Evolutionary conservation across 2,329 filamentous ascomycete species (phyloP).

Genomic region (Penicillium sp.): DNA sequence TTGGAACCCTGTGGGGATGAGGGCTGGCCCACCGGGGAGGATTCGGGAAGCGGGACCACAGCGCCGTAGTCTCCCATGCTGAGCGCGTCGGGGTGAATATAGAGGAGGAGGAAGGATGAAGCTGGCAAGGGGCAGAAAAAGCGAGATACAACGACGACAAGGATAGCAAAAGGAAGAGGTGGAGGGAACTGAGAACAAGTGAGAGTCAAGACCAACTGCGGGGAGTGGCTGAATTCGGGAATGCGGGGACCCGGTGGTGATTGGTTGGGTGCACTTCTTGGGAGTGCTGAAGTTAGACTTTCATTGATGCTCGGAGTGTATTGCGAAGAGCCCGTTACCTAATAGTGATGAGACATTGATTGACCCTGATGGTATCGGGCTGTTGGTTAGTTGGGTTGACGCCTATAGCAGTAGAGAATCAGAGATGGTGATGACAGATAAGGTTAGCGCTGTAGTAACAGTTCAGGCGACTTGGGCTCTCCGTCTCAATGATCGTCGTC

Average conservation of each 20-base stretch:
- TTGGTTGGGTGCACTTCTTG: neutral
- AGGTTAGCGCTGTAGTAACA: no score
- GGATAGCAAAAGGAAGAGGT: neutral
- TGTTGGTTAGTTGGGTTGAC: neutral
- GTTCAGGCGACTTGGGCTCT: no score
- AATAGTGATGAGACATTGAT: neutral
- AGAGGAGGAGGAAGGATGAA: constrained; percentile 3
- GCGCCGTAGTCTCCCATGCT: constrained; percentile 39
- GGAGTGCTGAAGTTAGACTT: neutral
- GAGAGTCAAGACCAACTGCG: neutral
- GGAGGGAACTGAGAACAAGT: neutral
- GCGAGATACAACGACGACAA: neutral
- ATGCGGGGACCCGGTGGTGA: constrained; percentile 21
- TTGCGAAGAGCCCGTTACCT: neutral
- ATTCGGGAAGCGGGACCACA: constrained; percentile 12
- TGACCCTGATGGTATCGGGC: neutral
- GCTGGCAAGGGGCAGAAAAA: neutral
- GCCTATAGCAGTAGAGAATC: no score
- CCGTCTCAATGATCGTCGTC: neutral
- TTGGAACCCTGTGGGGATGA: constrained; percentile 20
- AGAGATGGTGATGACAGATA: no score
- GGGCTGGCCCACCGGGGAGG: constrained; percentile 17
- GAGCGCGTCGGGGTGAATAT: constrained; percentile 3
- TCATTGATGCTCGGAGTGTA: neutral
- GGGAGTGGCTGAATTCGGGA: constrained; percentile 4